phyloP scores from a whole-genome alignment of 768 basidiomycete genomes.

The Boletus speciosus region DNA sequence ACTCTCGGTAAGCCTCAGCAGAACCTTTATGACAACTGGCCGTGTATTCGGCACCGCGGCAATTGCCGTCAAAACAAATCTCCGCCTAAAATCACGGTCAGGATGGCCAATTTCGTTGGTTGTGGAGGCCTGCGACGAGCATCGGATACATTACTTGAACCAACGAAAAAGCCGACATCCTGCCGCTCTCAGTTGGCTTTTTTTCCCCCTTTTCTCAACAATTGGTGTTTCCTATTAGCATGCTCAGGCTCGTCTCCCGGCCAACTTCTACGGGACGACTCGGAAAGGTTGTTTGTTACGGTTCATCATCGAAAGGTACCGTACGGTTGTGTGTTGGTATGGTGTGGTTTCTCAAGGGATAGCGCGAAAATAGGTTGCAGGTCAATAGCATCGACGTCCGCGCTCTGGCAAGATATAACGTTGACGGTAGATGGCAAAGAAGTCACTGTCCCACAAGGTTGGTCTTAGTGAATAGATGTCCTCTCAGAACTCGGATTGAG shows the following conservation, averaged over 20 bases:
- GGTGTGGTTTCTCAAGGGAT: background rate
- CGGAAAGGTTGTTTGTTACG: conserved; percentile 53
- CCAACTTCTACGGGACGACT: conserved; percentile 66
- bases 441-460: conserved; percentile 95
- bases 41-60: conserved; percentile 1
- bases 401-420: conserved; percentile 76
- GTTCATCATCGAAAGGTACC: conserved; percentile 36
- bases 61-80: conserved; percentile 13
- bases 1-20: no score
- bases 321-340: background rate
- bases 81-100: conserved; percentile 19
- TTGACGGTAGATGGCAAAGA: conserved; percentile 96
- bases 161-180: conserved; percentile 13
- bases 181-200: conserved; percentile 20
- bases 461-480: conserved; percentile 26
- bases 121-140: conserved; percentile 44
- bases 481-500: conserved; percentile 6
- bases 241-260: conserved; percentile 72
- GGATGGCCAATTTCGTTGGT: conserved; percentile 23
- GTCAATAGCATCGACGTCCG: conserved; percentile 61
- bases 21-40: no score
- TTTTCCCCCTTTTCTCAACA: conserved; percentile 13
- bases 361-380: conserved; percentile 45
- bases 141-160: conserved; percentile 19
- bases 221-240: conserved; percentile 30